Base-by-base conservation (phyloP, 2,329 filamentous ascomycete species). In the Aspergillus sp. region DNA sequence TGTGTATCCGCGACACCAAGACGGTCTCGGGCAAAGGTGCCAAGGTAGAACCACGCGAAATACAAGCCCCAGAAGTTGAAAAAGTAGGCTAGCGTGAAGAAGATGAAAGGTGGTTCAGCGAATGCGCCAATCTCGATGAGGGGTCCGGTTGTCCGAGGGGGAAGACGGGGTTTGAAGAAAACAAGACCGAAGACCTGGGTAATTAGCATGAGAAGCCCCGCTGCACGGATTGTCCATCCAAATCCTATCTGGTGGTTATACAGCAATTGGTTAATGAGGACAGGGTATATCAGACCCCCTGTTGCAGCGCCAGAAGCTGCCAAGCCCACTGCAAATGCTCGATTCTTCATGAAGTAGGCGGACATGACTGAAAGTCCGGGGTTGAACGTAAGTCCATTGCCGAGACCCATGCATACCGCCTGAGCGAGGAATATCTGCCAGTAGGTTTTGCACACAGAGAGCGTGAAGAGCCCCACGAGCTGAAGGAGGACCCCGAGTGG, bases 41-140 rank as follows among this genome's bases (percentile, higher is more conserved):
- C 76, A 32, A 88, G 70, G 72, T 87, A 89, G 74, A 84, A 87
- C 67, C 86, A 87, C 4, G 81, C 81, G 58, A 87, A 83, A 65
- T 87, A 88, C 1, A 85, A 70, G 1, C 82, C 80, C 63, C 79
- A 76, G 68, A 85, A 85, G 58, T 70, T 70, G 56, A 80, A 73
- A 59, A 80, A 81, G 62, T 79, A 78, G 5, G 80, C 80, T 2
- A 78, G 54, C 1, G 79, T 73, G 63, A 83, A 83, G 9, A 84
- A 68, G 0, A 80, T 69, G 60, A 87, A 89, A 13, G 84, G 78
- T 0, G 76, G 65, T 67, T 89, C 87, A 43, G 70, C 78, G 65
- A 89, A 87, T 0, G 86, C 85, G 1, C 72, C 74, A 80, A 79
- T 81, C 53, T 89, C 86, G 4, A 88, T 74, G 5, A 86, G 57